phyloP scores from a whole-genome alignment of 352 stramenopile genomes.

The Globisporangium viniferum region DNA sequence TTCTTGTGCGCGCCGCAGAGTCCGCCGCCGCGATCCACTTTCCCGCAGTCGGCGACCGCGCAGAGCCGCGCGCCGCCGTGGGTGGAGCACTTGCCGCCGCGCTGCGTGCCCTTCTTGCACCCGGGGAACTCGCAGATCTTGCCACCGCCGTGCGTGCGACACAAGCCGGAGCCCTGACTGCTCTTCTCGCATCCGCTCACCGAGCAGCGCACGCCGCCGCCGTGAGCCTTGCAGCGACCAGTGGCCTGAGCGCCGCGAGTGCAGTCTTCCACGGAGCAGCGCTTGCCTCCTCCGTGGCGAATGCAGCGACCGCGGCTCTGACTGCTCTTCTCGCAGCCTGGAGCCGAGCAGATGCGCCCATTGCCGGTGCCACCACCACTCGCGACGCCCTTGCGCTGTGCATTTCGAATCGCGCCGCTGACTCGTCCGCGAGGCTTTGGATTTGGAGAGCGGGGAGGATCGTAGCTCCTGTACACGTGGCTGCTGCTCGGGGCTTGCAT shows the following conservation, averaged over 20 bases:
- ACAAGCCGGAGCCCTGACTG: constrained; percentile 42
- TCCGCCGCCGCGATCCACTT: constrained; percentile 47
- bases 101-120: constrained; percentile 53
- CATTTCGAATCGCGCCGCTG: neutral
- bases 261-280: constrained; percentile 49
- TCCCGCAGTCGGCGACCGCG: constrained; percentile 31
- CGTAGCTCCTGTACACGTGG: constrained; percentile 1
- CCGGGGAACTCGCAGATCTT: constrained; percentile 43
- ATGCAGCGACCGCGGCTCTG: constrained; percentile 58
- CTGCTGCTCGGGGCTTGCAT: neutral
- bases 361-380: constrained; percentile 8
- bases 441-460: neutral
- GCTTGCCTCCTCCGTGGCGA: constrained; percentile 79
- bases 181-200: constrained; percentile 34
- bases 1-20: constrained; percentile 45
- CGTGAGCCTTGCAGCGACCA: constrained; percentile 46
- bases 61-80: constrained; percentile 41
- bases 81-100: constrained; percentile 44
- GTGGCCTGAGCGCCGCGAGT: constrained; percentile 36
- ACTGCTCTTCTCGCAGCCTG: constrained; percentile 33
- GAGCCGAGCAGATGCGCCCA: constrained; percentile 18
- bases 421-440: neutral
- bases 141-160: constrained; percentile 50
- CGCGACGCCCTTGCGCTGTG: neutral
- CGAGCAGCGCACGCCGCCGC: constrained; percentile 46